A percentile compares a stretch with the other conserved stretches of the same genome.
These are phyloP conservation scores for Fraxinus ornus DNA, from an alignment of 305 asterid species.

Conservation along the genomic window DNA sequence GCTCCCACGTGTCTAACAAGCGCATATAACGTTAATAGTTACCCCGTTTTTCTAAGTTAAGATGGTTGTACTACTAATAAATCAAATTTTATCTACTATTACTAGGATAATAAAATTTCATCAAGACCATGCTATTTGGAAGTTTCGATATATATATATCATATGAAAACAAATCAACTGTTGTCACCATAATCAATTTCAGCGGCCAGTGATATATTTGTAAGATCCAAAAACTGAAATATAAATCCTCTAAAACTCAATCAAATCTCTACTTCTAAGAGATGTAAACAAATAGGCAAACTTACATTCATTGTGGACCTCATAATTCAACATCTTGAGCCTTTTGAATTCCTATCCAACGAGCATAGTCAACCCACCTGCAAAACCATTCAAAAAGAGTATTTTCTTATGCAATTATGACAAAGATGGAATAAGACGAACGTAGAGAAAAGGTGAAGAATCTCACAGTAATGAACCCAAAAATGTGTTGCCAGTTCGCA, in stretches of 20 bases:
- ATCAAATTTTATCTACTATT: not conserved
- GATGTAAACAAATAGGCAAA: slow-evolving; percentile 41
- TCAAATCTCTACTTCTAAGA: not conserved
- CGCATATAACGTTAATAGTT: too few species aligned
- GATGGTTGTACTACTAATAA: not conserved
- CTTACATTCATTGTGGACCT: slow-evolving; percentile 18
- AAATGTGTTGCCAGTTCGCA: slow-evolving; percentile 89
- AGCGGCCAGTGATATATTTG: not conserved
- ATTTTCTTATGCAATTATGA: not conserved
- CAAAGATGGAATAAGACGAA: not conserved
- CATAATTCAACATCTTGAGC: slow-evolving; percentile 41
- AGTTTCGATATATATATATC: not conserved
- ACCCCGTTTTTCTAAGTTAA: too few species aligned
- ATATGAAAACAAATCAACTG: not conserved
- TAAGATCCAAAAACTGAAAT: not conserved
- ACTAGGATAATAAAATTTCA: not conserved
- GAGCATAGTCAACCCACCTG: slow-evolving; percentile 98
- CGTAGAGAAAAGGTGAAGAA: slow-evolving; percentile 11
- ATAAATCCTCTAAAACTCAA: not conserved
- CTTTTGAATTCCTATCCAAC: slow-evolving; percentile 76
- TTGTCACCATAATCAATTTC: not conserved
- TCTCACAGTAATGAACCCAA: slow-evolving; percentile 86
- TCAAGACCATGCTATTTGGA: not conserved
- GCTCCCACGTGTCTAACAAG: too few species aligned
- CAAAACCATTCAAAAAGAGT: slow-evolving; percentile 5